Conservation (phyloP, 2,329 filamentous ascomycete species). For the Pyrenophora graminea region DNA sequence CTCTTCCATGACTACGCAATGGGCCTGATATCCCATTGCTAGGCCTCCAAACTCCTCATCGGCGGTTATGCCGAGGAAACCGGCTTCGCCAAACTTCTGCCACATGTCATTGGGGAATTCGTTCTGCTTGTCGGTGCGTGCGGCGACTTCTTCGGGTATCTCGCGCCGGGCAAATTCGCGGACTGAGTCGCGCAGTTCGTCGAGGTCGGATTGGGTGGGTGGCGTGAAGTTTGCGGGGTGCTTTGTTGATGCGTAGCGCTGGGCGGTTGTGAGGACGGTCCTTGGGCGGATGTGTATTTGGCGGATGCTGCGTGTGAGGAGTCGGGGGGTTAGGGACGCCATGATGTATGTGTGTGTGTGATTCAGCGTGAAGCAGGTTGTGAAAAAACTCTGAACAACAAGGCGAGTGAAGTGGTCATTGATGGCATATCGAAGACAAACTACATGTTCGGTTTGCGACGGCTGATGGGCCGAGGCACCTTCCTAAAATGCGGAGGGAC, state of each 20-base stretch:
- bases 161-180: slow-evolving; percentile 88
- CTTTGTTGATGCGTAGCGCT: slow-evolving; percentile 65
- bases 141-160: slow-evolving; percentile 80
- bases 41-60: slow-evolving; percentile 90
- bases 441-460: slow-evolving; percentile 24
- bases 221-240: slow-evolving; percentile 69
- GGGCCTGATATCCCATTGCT: slow-evolving; percentile 93
- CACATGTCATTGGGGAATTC: slow-evolving; percentile 90
- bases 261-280: slow-evolving; percentile 14
- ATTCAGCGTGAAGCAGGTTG: no score
- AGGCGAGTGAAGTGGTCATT: no score
- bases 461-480: slow-evolving; percentile 33
- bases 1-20: slow-evolving; percentile 95
- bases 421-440: background rate
- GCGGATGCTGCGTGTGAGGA: slow-evolving; percentile 48
- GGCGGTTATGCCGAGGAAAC: slow-evolving; percentile 88
- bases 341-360: slow-evolving; percentile 25
- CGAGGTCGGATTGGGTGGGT: slow-evolving; percentile 72
- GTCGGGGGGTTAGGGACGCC: slow-evolving; percentile 38
- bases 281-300: slow-evolving; percentile 31
- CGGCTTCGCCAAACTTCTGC: slow-evolving; percentile 89
- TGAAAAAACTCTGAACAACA: no score
- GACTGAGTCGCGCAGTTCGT: slow-evolving; percentile 80
- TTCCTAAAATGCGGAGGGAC: slow-evolving; percentile 21
- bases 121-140: slow-evolving; percentile 82